phyloP scores from a whole-genome alignment of 2,329 filamentous ascomycete species.

The Alternaria solani region DNA sequence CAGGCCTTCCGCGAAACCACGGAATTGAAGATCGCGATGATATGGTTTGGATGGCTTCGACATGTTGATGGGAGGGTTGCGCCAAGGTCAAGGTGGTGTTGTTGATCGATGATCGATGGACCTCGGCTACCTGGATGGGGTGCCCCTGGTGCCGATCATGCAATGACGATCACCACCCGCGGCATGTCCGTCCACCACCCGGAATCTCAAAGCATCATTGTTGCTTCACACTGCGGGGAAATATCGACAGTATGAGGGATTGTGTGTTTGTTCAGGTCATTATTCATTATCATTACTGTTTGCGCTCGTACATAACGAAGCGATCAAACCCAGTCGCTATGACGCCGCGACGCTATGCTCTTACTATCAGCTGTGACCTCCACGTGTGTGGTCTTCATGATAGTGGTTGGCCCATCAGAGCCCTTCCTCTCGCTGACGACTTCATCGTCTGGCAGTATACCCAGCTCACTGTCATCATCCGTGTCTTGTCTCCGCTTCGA shows the following conservation, averaged over 20 bases:
- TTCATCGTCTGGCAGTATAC: conserved; percentile 23
- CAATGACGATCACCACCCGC: neutral
- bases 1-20: conserved; percentile 60
- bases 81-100: neutral
- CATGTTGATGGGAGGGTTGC: conserved; percentile 17
- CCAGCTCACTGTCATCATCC: conserved; percentile 29
- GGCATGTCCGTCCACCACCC: neutral
- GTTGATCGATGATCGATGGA: conserved; percentile 1
- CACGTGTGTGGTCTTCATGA: conserved; percentile 24
- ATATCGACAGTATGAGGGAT: neutral
- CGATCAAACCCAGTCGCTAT: conserved; percentile 23
- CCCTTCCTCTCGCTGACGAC: neutral
- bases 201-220: no score
- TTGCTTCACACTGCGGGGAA: neutral
- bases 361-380: conserved; percentile 19
- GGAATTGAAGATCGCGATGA: conserved; percentile 49
- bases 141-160: conserved; percentile 1
- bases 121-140: conserved; percentile 7
- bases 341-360: conserved; percentile 9
- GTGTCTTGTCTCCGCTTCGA: conserved; percentile 14
- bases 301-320: neutral
- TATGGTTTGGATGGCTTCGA: conserved; percentile 38
- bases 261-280: neutral
- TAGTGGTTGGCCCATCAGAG: conserved; percentile 13
- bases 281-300: conserved; percentile 6